Evolutionary conservation across 495 filamentous ascomycete genomes (phyloP), one percentile per base, ranked within the genome.

Genomic region (Staphylotrichum tortipilum): DNA sequence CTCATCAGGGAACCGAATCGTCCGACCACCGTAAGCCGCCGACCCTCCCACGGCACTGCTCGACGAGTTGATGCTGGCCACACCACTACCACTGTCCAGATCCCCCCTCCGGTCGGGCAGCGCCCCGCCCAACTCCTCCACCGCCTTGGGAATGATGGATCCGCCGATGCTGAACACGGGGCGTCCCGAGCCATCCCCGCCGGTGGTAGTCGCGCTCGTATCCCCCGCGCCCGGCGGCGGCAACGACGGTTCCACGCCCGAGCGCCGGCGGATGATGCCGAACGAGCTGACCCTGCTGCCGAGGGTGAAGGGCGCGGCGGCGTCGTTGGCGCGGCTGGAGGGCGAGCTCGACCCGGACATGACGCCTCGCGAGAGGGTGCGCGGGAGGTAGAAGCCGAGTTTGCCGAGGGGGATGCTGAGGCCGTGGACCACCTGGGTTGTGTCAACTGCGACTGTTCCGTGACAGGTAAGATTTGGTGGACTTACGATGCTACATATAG

Each of bases 361-460:
- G 49, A 58, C 28, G 28, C 55, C 78, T 19, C 71, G 71, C 24
- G 87, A 91, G 49, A 94, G 70, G 0, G 87, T 90, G 23, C 83
- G 73, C 3, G 89, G 89, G 1, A 92, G 70, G 48, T 85, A 79
- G 58, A 89, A 82, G 2, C 89, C 88, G 0, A 89, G 71, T 64
- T 94, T 94, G 1, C 85, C 88, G 4, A 94, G 56, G 0, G 89
- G 88, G 18, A 95, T 86, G 26, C 81, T 89, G 15, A 95, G 75
- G 11, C 89, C 88, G 54, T 95, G 89, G 12, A 94, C 86, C 50
- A 92, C 71, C 86, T 91, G 10, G 7, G 14, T 31, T 3, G 7
- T 11, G 39, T 50, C 18, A 50, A 50, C 14, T 21, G 12, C 1
- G 6, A 5, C 8, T 3, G 7, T n/a, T 28, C 14, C 4, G n/a